Percentiles rank a stretch among this genome's conserved stretches.
These are phyloP conservation scores for Melanogaster broomeanus DNA, from an alignment of 768 basidiomycete genomes.

Conservation along the genomic window DNA sequence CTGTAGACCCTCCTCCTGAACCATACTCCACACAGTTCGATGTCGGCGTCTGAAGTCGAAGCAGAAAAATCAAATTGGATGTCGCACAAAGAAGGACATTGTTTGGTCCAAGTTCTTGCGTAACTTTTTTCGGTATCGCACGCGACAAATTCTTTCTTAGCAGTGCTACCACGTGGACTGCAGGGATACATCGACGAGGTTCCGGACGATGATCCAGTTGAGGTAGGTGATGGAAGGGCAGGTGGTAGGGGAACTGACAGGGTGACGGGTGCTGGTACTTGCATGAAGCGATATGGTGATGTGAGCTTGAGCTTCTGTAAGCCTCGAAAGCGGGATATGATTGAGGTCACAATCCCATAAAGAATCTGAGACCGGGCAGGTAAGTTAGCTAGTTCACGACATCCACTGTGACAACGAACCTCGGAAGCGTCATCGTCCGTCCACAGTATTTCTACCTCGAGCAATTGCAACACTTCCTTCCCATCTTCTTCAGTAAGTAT, in stretches of 20 bases:
- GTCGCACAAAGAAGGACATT: constrained; percentile 26
- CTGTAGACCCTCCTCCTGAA: constrained; percentile 22
- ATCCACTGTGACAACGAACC: constrained; percentile 10
- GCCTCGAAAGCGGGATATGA: constrained; percentile 34
- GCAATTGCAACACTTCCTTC: constrained; percentile 13
- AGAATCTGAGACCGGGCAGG: constrained; percentile 16
- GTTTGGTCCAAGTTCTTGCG: constrained; percentile 30
- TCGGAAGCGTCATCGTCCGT: constrained; percentile 29
- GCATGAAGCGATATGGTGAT: constrained; percentile 31
- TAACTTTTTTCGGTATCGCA: constrained; percentile 26
- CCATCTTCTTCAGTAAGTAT: constrained; percentile 17
- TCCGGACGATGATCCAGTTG: not conserved
- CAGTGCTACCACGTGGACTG: not conserved
- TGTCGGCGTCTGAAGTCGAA: constrained; percentile 23
- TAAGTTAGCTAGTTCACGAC: not conserved
- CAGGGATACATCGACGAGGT: not conserved
- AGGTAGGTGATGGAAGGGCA: constrained; percentile 7
- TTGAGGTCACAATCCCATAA: constrained; percentile 29
- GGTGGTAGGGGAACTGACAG: constrained; percentile 1
- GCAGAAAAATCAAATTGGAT: constrained; percentile 34
- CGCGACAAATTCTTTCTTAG: constrained; percentile 29
- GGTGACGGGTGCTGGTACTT: constrained; percentile 8
- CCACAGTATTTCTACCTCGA: constrained; percentile 32
- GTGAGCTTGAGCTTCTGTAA: constrained; percentile 30
- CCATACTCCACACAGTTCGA: constrained; percentile 34